Conservation (phyloP, 192 early-diverging fungal genomes). For the Geosiphon pyriformis region DNA sequence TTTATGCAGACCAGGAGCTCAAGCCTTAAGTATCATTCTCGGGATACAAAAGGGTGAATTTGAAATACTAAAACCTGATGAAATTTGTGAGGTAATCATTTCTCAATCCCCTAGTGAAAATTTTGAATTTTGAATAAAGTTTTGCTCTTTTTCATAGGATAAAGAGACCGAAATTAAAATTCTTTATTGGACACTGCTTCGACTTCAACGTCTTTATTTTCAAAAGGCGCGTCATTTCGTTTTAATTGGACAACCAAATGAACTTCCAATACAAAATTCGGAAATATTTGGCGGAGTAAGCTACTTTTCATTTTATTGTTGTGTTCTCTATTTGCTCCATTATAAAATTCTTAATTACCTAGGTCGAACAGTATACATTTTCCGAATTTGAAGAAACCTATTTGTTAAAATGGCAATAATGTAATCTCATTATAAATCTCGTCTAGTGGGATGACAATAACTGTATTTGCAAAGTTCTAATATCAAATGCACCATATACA, state of each 20-base stretch:
- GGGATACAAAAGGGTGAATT: neutral
- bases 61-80: neutral
- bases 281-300: neutral
- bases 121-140: neutral
- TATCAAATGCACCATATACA: too few species aligned
- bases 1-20: neutral
- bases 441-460: too few species aligned
- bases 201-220: neutral
- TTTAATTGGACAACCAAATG: neutral
- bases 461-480: too few species aligned
- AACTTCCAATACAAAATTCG: neutral
- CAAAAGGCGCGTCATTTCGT: neutral
- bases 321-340: too few species aligned
- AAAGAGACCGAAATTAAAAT: neutral
- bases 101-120: neutral
- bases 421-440: too few species aligned
- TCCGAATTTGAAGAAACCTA: too few species aligned
- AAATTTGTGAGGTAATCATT: neutral
- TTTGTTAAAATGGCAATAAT: too few species aligned
- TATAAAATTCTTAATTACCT: too few species aligned
- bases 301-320: too few species aligned
- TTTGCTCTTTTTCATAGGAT: neutral
- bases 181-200: neutral
- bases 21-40: neutral
- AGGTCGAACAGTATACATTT: too few species aligned